Base-by-base conservation (phyloP, 148 eudicot genomes). In the Chenopodium formosanum region DNA sequence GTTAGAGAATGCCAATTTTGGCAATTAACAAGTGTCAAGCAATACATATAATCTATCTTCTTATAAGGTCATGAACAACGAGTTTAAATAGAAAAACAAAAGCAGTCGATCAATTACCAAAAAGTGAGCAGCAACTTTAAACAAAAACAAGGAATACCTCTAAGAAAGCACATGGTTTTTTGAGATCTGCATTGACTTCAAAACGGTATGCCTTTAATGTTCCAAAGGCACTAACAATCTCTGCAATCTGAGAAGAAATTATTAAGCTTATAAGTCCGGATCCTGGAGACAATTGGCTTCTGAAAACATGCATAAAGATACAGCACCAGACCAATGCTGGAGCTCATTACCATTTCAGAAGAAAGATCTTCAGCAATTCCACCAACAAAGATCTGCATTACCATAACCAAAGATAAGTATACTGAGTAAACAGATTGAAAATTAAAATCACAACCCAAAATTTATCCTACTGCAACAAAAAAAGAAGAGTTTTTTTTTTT, bases 321-420 rank as follows among this genome's bases (percentile, higher is more conserved):
- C 16, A 27, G 32, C 37, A 64, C 47, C 65, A 63, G 17, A 10
- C 44, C 31, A 80, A 80, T 37, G 72, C 77, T 47, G 78, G 27
- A 77, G 74, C 63, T 83, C 76, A 78, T 90, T 92, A 96, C 99
- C 99, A 91, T 94, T 79, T 92, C 87, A 63, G 97, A 90, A 77
- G 99, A 90, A 72, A 92, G 81, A 76, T 80, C 86, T 80, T 89
- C 90, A 32, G 97, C 86, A 76, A 96, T 88, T 82, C 99, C 98
- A 81, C 99, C 98, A 81, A 96, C 83, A 81, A 94, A 96, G 76
- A 96, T 91, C 99, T 96, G 92, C 85, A 90, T 31, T 67, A 67
- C 67, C 79, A 66, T n/a, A 74, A 47, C 70, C 70, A 52, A 47
- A 66, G 67, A 46, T 85, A 64, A 80, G 75, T 65, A 70, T 52